Evolutionary conservation across 805 yeast genomes (phyloP), one percentile per base, ranked within the genome.

Genomic region (Metschnikowia cerradonensis): DNA sequence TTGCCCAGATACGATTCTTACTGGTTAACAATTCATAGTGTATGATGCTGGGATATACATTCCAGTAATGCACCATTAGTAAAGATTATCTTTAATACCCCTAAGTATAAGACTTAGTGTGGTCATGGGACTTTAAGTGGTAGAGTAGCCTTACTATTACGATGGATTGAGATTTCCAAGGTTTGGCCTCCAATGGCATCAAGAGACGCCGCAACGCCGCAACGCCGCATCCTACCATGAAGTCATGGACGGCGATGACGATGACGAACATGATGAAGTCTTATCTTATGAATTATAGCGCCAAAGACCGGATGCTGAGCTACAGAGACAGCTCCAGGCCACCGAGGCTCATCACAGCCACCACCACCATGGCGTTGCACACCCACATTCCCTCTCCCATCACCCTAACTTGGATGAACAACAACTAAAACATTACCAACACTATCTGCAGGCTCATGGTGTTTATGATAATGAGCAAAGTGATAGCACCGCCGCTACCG

Each of bases 401-500:
- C 67, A 63, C 49, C 52, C 59, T 13, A 62, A 60, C 31, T 52
- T 63, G 49, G 68, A 62, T 36, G 64, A 63, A 23, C 64, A 59
- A 46, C 65, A 62, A 49, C 59, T 60, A 43, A 61, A 56, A 45
- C 67, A 60, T 40, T 64, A 63, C 52, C 66, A 61, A 47, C 62
- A 57, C 41, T 65, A 62, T 50, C 58, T 63, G 52, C 64, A 58
- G 52, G 66, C 59, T n/a, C 67, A 63, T 41, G 64, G 62, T 4
- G 57, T 64, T 39, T 61, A 60, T 51, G 62, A 57, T 31, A 34
- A 52, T 14, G 61, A 58, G 30, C 58, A 56, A 30, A 44, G 48
- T 19, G 67, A 56, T 34, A 49, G 31, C 37, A 54, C 60, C 2
- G 58, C 73, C 5, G 77, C 75, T 1, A 75, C 73, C 17, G 75